phyloP scores from a whole-genome alignment of 805 yeast species.

The Wickerhamomyces hampshirensis region DNA sequence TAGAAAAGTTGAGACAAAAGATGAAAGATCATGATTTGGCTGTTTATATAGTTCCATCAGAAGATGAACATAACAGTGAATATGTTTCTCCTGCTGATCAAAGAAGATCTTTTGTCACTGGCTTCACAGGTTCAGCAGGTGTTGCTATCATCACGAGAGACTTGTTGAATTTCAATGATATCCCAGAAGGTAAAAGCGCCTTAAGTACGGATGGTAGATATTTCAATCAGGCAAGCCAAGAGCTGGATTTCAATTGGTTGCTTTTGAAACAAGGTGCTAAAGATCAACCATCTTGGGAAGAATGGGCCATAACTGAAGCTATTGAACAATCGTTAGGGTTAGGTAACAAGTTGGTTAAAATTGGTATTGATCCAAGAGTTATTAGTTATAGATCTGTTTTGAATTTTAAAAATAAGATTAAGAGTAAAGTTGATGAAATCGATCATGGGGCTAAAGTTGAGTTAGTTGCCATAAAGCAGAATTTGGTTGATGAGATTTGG shows the following conservation, averaged over 20 bases:
- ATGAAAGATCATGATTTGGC: slow-evolving; percentile 64
- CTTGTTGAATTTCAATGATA: slow-evolving; percentile 34
- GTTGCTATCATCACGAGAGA: slow-evolving; percentile 72
- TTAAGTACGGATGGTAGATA: slow-evolving; percentile 94
- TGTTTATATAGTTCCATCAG: slow-evolving; percentile 77
- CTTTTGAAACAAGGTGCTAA: slow-evolving; percentile 73
- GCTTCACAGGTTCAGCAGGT: slow-evolving; percentile 93
- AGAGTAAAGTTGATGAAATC: slow-evolving; percentile 21
- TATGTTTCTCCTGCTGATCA: slow-evolving; percentile 80
- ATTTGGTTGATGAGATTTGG: slow-evolving; percentile 79
- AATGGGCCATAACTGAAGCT: slow-evolving; percentile 63
- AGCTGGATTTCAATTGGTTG: slow-evolving; percentile 75
- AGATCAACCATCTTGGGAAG: slow-evolving; percentile 75
- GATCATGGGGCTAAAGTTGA: slow-evolving; percentile 33
- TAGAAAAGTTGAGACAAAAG: slow-evolving; percentile 52
- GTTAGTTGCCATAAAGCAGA: slow-evolving; percentile 49
- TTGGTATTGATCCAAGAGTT: slow-evolving; percentile 83
- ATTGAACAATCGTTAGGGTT: slow-evolving; percentile 36
- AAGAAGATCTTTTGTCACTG: slow-evolving; percentile 77
- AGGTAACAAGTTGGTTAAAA: slow-evolving; percentile 39
- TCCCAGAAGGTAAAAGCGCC: slow-evolving; percentile 61
- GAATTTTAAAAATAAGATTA: slow-evolving; percentile 27
- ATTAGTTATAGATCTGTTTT: slow-evolving; percentile 42
- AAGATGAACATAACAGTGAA: slow-evolving; percentile 92
- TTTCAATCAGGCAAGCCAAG: slow-evolving; percentile 83